A percentile compares a stretch with the other conserved stretches of the same genome.
These are phyloP conservation scores for Panaeolus papilionaceus DNA, from an alignment of 768 basidiomycete genomes.

Conservation along the genomic window DNA sequence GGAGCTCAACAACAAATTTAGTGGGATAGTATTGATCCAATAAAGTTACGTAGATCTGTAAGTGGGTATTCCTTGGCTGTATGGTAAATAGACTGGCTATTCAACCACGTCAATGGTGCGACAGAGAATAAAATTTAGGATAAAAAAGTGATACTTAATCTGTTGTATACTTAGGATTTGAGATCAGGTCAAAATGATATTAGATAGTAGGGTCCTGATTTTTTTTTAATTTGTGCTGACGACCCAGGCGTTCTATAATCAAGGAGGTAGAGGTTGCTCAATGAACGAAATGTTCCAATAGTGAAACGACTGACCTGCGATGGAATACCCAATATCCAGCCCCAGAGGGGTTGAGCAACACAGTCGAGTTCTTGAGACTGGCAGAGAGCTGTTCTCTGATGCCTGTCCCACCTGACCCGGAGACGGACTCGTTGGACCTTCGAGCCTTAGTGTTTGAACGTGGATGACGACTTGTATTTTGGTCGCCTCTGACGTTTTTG, in stretches of 20 bases:
- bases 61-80: not conserved
- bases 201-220: too few relatives aligned
- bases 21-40: not conserved
- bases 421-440: not conserved
- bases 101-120: not conserved
- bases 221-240: too few relatives aligned
- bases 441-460: not conserved
- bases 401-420: not conserved
- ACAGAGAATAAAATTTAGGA: not conserved
- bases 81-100: not conserved
- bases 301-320: not conserved
- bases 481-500: not conserved
- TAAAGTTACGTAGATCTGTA: not conserved
- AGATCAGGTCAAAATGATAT: not conserved
- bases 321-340: slow-evolving; percentile 7
- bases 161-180: not conserved
- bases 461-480: not conserved
- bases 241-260: not conserved
- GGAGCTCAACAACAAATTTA: not conserved
- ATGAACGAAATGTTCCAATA: not conserved
- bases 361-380: not conserved
- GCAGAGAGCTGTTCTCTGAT: not conserved
- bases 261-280: not conserved
- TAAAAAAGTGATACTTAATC: not conserved
- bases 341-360: not conserved